Evolutionary conservation across 805 yeast species (phyloP).

Genomic region (Pichia sporocuriosa): DNA sequence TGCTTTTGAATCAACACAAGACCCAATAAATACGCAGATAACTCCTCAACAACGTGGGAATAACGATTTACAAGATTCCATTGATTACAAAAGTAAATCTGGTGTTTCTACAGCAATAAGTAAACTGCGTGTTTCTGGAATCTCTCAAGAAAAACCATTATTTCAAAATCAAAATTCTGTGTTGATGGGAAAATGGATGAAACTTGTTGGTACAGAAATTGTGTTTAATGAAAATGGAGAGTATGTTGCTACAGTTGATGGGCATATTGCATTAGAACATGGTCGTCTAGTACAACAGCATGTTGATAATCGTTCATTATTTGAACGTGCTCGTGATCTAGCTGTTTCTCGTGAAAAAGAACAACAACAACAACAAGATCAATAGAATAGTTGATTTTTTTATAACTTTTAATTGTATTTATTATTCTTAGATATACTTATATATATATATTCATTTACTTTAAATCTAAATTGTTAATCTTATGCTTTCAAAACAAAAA

Average conservation of each 20-base stretch:
- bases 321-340: conserved; percentile 19
- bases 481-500: no score
- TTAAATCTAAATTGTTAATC: no score
- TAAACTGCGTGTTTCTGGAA: conserved; percentile 46
- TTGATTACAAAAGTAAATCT: conserved; percentile 11
- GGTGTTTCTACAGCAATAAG: conserved; percentile 9
- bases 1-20: conserved; percentile 18
- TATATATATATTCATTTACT: no score
- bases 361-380: not conserved
- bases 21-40: conserved; percentile 14
- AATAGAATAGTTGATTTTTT: no score
- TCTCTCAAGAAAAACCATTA: conserved; percentile 48
- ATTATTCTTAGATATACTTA: no score
- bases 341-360: conserved; percentile 11
- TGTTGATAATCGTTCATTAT: conserved; percentile 20
- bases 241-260: conserved; percentile 26
- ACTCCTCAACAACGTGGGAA: not conserved
- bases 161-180: conserved; percentile 52
- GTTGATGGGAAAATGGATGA: conserved; percentile 72
- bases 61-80: conserved; percentile 12
- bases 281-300: conserved; percentile 25
- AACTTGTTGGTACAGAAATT: conserved; percentile 67
- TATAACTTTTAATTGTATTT: no score
- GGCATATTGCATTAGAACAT: conserved; percentile 25
- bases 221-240: conserved; percentile 33